Base-by-base conservation (phyloP, 2,329 filamentous ascomycete species). In the Ramularia collo-cygni region DNA sequence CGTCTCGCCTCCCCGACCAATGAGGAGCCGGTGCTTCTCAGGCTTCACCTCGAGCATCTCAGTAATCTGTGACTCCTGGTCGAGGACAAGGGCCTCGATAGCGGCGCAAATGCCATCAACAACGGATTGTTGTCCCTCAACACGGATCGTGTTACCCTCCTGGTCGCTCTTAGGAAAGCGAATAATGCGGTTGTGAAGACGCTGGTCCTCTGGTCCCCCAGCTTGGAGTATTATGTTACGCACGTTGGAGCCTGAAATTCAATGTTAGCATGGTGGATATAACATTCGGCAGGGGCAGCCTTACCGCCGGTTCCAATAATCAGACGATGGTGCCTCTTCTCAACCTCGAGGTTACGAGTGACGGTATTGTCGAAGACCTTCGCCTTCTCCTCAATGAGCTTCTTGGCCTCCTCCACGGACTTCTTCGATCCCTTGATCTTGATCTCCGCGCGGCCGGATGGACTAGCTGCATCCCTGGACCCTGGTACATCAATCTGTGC, bases 121-220 rank as follows among this genome's bases (percentile, higher is more conserved):
- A 16, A 98, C 72, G 28, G 80, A 79, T 47, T 78, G 80, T 34
- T 83, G 82, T 19, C 92, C 92, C 65, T 95, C 89, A 4, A 98
- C 72, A 60, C 83, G 89, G 64, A 98, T 95, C 17, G 75, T 76
- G 58, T 83, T 86, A 40, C 59, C 60, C 31, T 85, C 87, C 44
- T 84, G 81, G 42, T 94, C 89, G 50, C 85, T 81, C 62, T 89
- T 88, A 42, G 92, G 92, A 72, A 98, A 96, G 62, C 90, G 88
- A 44, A 98, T 87, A 55, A 90, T 87, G 48, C 90, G 85, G 37
- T 88, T 85, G 54, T 92, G 77, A 47, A 85, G 82, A 28, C 85
- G 81, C 47, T 83, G 78, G 58, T 95, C 89, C 53, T 88, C 84
- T 27, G 89, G 88, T 8, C 92, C 93, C 47, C 92, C 93, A 33